Conservation (phyloP, 805 yeast species). For the Candida chilensis region DNA sequence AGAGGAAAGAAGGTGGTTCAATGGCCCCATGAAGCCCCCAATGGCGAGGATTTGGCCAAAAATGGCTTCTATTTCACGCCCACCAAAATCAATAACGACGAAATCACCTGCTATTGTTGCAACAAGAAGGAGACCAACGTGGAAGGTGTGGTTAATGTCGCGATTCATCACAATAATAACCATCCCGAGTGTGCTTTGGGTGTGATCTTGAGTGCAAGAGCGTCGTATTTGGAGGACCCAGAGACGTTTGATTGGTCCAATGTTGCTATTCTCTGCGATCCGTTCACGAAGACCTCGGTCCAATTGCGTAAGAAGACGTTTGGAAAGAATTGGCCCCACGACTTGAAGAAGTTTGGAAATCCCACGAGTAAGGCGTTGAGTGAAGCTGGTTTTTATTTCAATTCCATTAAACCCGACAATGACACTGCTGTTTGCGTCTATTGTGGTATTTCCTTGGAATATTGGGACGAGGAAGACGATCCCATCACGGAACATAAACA, state of each 20-base stretch:
- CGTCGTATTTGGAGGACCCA: neutral
- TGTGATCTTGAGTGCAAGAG: neutral
- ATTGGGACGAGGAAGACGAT: conserved; percentile 57
- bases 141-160: conserved; percentile 8
- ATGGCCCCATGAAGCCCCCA: conserved; percentile 5
- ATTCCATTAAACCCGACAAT: neutral
- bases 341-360: conserved; percentile 1
- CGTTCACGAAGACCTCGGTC: conserved; percentile 9
- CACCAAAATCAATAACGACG: conserved; percentile 30
- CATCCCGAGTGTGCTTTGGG: neutral
- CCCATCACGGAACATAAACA: conserved; percentile 59
- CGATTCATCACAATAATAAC: conserved; percentile 8
- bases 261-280: conserved; percentile 7
- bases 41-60: conserved; percentile 31
- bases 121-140: conserved; percentile 19
- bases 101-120: conserved; percentile 54
- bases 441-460: conserved; percentile 17
- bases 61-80: conserved; percentile 59
- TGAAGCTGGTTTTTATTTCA: conserved; percentile 29
- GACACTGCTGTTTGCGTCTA: conserved; percentile 10
- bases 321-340: conserved; percentile 9
- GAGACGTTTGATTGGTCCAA: neutral
- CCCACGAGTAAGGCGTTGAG: conserved; percentile 17
- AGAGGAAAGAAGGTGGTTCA: neutral
- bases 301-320: conserved; percentile 12